phyloP scores from a whole-genome alignment of 352 stramenopile genomes.

The Phytophthora citricola region DNA sequence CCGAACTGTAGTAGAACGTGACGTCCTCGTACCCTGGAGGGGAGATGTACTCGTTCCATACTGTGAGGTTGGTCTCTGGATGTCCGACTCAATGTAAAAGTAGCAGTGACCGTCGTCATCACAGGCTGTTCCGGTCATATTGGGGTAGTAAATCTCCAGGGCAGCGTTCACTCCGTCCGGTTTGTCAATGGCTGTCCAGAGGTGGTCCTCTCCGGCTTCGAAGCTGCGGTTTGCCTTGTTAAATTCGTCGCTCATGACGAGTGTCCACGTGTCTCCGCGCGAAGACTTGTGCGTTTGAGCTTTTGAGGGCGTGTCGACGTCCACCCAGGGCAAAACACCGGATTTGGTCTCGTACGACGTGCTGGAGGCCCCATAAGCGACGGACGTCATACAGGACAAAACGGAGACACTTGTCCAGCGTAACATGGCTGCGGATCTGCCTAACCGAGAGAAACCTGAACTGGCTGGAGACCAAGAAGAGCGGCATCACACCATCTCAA shows the following conservation, averaged over 20 bases:
- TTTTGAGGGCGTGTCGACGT: constrained; percentile 54
- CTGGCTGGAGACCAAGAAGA: constrained; percentile 16
- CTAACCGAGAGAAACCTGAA: constrained; percentile 22
- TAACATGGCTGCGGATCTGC: background rate
- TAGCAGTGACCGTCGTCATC: constrained; percentile 61
- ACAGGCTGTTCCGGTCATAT: constrained; percentile 71
- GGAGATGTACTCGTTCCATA: constrained; percentile 72
- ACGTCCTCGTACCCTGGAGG: constrained; percentile 53
- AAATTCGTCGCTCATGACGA: constrained; percentile 85
- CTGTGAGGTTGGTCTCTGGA: constrained; percentile 51
- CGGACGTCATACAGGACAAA: constrained; percentile 1
- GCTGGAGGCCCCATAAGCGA: constrained; percentile 1
- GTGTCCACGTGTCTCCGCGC: constrained; percentile 59
- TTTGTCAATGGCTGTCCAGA: constrained; percentile 90
- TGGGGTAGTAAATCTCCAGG: constrained; percentile 63
- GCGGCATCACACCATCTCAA: constrained; percentile 11
- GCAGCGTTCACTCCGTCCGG: constrained; percentile 75
- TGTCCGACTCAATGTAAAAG: constrained; percentile 62
- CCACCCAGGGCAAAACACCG: constrained; percentile 63
- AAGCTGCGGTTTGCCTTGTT: constrained; percentile 81
- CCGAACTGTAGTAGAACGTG: constrained; percentile 63
- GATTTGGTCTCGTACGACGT: constrained; percentile 55
- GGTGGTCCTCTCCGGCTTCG: constrained; percentile 77
- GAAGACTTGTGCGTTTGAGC: constrained; percentile 48
- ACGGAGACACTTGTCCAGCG: constrained; percentile 10